Evolutionary conservation across 345 rosid species (phyloP).

Genomic region (Eucalyptus urophylla): DNA sequence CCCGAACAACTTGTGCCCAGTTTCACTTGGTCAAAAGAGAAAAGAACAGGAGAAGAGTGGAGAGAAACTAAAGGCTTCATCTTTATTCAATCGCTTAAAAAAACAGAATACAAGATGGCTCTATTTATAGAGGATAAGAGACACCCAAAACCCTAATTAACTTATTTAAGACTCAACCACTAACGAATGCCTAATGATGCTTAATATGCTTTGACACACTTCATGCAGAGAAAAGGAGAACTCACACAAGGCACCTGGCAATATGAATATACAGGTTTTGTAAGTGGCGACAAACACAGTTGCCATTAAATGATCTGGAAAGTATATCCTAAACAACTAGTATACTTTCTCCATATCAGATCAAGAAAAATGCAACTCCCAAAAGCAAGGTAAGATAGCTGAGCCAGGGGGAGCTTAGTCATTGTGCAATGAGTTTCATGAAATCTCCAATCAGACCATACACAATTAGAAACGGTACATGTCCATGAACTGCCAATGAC

Average conservation of each 20-base stretch:
- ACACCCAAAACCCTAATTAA: background rate
- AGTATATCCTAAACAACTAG: background rate
- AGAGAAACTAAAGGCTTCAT: background rate
- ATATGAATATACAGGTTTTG: background rate
- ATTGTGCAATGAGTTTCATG: background rate
- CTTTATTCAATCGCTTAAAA: background rate
- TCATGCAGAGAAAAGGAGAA: background rate
- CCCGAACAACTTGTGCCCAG: background rate
- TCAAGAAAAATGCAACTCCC: background rate
- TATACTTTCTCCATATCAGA: background rate
- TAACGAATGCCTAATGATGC: background rate
- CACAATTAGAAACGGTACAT: background rate
- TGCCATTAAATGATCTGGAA: background rate
- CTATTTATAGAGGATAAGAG: background rate
- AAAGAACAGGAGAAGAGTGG: background rate
- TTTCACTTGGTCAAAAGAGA: background rate
- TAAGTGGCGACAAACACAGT: background rate
- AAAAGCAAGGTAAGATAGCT: background rate
- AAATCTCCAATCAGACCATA: background rate
- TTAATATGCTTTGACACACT: background rate
- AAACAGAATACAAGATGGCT: background rate
- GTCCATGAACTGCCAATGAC: background rate
- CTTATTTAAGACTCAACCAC: background rate
- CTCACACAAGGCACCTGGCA: background rate
- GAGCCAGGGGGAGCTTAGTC: background rate